A percentile compares a stretch with the other conserved stretches of the same genome.
These are phyloP conservation scores for Herpotrichia juniperi DNA, from an alignment of 2,329 filamentous ascomycete species.

Conservation along the genomic window DNA sequence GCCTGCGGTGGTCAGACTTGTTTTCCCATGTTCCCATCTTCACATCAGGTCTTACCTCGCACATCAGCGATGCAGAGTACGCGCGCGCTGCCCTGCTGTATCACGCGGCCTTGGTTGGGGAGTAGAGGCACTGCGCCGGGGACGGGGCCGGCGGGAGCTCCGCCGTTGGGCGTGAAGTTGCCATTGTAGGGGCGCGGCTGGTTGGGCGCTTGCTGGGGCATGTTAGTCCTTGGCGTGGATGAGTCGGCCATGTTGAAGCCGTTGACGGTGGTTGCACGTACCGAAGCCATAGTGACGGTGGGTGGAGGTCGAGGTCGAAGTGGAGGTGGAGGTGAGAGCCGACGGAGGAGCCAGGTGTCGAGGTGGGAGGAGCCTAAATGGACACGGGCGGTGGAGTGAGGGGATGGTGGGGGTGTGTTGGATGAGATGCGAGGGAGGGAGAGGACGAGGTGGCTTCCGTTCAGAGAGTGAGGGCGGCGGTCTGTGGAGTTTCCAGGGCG, in stretches of 20 bases:
- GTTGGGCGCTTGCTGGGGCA: constrained; percentile 54
- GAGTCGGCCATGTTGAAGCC: constrained; percentile 8
- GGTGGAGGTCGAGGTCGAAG: constrained; percentile 23
- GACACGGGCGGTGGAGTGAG: neutral
- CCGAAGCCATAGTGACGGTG: constrained; percentile 43
- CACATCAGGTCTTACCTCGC: constrained; percentile 48
- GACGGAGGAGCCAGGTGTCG: constrained; percentile 26
- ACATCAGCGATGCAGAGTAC: constrained; percentile 61
- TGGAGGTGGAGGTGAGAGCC: constrained; percentile 24
- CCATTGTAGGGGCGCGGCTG: constrained; percentile 58
- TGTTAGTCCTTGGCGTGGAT: constrained; percentile 25
- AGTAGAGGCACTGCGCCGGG: constrained; percentile 55
- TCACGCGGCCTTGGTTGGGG: constrained; percentile 59
- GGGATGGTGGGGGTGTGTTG: neutral
- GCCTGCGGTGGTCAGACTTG: constrained; percentile 61
- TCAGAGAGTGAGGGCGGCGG: neutral
- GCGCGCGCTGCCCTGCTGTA: constrained; percentile 55
- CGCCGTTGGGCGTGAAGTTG: constrained; percentile 56
- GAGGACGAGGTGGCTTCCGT: neutral
- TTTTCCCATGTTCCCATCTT: neutral
- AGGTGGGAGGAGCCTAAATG: constrained; percentile 7
- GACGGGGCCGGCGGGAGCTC: constrained; percentile 49
- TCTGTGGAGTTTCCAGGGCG: constrained; percentile 1
- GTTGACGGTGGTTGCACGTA: constrained; percentile 24
- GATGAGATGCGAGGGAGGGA: neutral